A percentile compares a stretch with the other conserved stretches of the same genome.
These are phyloP conservation scores for Ganoderma lingzhi DNA, from an alignment of 1,284 basidiomycete species.

Conservation along the genomic window DNA sequence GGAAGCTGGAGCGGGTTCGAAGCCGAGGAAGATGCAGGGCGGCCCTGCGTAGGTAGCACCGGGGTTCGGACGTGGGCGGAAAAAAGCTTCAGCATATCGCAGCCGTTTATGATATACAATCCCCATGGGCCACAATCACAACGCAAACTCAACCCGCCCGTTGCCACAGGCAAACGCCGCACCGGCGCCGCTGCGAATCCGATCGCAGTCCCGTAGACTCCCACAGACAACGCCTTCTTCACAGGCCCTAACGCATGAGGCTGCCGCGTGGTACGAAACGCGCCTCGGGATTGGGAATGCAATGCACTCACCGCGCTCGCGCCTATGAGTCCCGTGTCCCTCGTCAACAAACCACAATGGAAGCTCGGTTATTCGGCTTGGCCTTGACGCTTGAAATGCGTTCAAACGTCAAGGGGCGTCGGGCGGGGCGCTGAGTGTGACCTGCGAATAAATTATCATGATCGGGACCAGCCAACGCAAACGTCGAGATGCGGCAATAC, in stretches of 20 bases:
- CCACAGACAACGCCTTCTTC: neutral
- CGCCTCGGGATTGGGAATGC: neutral
- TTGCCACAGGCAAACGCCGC: conserved; percentile 1
- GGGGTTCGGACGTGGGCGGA: conserved; percentile 1
- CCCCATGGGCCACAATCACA: neutral
- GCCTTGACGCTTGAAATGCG: neutral
- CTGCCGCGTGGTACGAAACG: neutral
- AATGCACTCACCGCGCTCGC: neutral
- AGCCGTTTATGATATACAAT: neutral
- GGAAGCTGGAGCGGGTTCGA: neutral
- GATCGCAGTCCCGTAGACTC: neutral
- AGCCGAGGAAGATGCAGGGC: neutral
- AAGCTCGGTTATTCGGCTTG: neutral
- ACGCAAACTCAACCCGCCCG: neutral
- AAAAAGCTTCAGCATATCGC: neutral
- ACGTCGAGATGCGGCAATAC: neutral
- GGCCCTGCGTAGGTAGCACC: neutral
- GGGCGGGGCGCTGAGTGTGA: neutral
- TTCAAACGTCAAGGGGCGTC: neutral
- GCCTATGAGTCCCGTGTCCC: neutral
- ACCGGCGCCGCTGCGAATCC: neutral
- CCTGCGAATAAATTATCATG: neutral
- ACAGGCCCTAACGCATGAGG: neutral
- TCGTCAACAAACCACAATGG: neutral
- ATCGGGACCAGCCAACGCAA: neutral